Evolutionary conservation across 2,329 filamentous ascomycete genomes (phyloP).

Genomic region (Cryphonectria parasitica): DNA sequence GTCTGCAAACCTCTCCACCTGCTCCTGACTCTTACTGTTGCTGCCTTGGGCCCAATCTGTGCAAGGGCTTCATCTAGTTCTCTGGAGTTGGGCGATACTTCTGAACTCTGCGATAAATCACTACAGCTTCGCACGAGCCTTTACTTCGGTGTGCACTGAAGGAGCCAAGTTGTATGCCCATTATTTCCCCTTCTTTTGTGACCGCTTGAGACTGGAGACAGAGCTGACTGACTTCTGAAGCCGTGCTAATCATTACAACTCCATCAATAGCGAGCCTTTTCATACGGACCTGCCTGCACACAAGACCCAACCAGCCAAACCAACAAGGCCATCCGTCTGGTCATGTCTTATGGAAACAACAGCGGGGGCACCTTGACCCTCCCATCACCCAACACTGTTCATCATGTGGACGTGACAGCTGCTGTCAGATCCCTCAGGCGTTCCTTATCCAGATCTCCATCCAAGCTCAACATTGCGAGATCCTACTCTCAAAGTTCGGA

Average conservation of each 20-base stretch:
- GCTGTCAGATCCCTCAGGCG: conserved; percentile 82
- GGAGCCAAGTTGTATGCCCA: background rate
- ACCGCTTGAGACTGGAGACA: background rate
- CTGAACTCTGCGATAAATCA: background rate
- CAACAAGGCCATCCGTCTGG: conserved; percentile 28
- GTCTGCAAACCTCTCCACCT: background rate
- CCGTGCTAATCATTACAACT: background rate
- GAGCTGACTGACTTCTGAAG: background rate
- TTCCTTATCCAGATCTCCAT: conserved; percentile 91
- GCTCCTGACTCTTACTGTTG: background rate
- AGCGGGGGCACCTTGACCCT: conserved; percentile 81
- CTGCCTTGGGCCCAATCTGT: background rate
- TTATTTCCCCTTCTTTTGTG: background rate
- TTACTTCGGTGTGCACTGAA: background rate
- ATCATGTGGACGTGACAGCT: conserved; percentile 76
- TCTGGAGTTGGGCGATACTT: background rate
- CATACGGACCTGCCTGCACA: background rate
- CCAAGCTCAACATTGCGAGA: conserved; percentile 73
- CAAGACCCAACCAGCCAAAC: background rate
- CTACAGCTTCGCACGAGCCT: background rate
- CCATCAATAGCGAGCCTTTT: background rate
- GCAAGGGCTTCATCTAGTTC: background rate
- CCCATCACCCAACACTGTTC: conserved; percentile 81
- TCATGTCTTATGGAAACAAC: conserved; percentile 63
- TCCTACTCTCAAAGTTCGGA: conserved; percentile 52